Evolutionary conservation across 2,329 filamentous ascomycete species (phyloP), one percentile per base, ranked within the genome.

Genomic region (Trichothecium sympodiale): DNA sequence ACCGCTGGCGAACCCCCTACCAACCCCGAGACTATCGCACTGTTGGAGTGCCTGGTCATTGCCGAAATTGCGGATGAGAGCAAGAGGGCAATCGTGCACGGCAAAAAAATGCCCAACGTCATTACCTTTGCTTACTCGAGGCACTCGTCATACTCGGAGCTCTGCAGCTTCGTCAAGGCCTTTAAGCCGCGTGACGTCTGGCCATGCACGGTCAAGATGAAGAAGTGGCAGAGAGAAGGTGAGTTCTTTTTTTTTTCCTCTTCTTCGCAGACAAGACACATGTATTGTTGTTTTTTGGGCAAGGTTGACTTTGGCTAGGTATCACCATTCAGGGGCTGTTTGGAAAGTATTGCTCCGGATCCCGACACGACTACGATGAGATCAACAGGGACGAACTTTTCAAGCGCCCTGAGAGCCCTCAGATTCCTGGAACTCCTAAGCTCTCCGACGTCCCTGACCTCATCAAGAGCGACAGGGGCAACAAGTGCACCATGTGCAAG

Each of bases 131-230:
- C 88, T 0, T 95, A 88, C 50, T 89, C 89, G 1, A 74, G 89
- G 1, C 89, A 96, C 55, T 93, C 89, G 0, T 94, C 85, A 0
- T 89, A 91, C 41, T 62, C 66, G 0, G 89, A 95, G 52, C 69
- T 94, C 3, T 81, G 84, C 43, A 59, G 76, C 36, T 60, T 95
- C 1, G 65, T 94, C 1, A 53, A 64, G 3, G 64, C 67, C 0
- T 83, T 95, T 46, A 71, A 62, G 18, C 87, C 87, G 0, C 74
- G 61, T 31, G 86, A 95, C 46, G 64, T 95, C 3, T 83, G 81
- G 63, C 86, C 88, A 0, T 94, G 87, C 50, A 94, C 86, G 0
- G 74, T 81, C 2, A 69, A 85, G 41, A 57, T 69, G 13, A 47
- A 55, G 0, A 60, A 60, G 1, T 95, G 87, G 87, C 38, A 60